These are phyloP conservation scores for Rosa persica DNA, from an alignment of 306 rosid genomes.

Conservation along the genomic window DNA sequence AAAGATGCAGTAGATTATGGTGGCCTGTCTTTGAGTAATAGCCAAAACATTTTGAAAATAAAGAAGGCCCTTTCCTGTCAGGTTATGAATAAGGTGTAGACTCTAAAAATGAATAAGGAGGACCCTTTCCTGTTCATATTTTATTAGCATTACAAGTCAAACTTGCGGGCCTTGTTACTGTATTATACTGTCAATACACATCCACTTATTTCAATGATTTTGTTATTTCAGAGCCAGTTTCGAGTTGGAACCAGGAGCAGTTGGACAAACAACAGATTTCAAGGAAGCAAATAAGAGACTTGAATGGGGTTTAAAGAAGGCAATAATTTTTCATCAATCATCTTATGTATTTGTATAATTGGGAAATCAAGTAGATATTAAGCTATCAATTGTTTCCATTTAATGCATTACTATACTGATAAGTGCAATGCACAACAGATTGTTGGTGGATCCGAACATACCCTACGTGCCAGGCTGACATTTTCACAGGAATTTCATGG, in stretches of 20 bases:
- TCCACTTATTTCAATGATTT: slow-evolving; percentile 28
- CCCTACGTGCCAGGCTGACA: slow-evolving; percentile 76
- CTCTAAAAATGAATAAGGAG: neutral
- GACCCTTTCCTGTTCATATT: neutral
- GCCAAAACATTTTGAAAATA: neutral
- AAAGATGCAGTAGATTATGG: neutral
- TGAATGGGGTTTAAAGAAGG: slow-evolving; percentile 81
- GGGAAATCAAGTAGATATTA: slow-evolving; percentile 2
- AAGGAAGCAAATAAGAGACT: slow-evolving; percentile 74
- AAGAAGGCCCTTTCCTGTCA: neutral
- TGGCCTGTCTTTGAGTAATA: neutral
- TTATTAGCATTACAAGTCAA: neutral
- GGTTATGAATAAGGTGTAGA: neutral
- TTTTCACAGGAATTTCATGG: slow-evolving; percentile 71
- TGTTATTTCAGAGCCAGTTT: slow-evolving; percentile 67
- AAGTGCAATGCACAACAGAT: slow-evolving; percentile 51
- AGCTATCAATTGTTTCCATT: neutral
- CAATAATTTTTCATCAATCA: slow-evolving; percentile 33
- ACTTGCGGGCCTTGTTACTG: neutral
- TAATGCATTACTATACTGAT: slow-evolving; percentile 30
- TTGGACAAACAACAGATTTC: slow-evolving; percentile 77
- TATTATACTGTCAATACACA: neutral
- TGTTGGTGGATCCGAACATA: slow-evolving; percentile 74
- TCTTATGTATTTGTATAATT: neutral
- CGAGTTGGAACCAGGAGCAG: slow-evolving; percentile 76